Percentiles rank a stretch among this genome's conserved stretches.
Evolutionary conservation across 1,139 yeast species (phyloP).

Genomic region (Geotrichum restrictum): DNA sequence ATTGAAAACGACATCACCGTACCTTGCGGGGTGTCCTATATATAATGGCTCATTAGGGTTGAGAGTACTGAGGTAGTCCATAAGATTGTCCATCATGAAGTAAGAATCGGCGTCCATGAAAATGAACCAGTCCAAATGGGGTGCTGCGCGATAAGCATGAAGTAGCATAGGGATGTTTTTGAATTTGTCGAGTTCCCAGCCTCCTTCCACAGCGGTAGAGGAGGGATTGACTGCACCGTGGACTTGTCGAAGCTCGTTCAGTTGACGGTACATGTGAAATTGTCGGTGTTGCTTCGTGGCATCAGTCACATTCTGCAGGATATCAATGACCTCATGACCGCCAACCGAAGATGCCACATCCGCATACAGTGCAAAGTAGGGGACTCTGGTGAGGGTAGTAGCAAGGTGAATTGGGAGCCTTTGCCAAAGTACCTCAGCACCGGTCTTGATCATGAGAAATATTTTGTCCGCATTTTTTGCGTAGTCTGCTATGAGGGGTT

Average conservation of each 20-base stretch:
- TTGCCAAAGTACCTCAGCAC: slow-evolving; percentile 38
- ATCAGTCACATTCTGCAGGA: slow-evolving; percentile 32
- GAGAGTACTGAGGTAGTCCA: slow-evolving; percentile 29
- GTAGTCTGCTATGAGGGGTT: slow-evolving; percentile 29
- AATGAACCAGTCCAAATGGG: slow-evolving; percentile 38
- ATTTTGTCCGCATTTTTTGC: slow-evolving; percentile 29
- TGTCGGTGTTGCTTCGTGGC: slow-evolving; percentile 25
- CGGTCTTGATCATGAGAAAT: slow-evolving; percentile 40
- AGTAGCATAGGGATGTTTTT: slow-evolving; percentile 41
- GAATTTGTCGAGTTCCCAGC: slow-evolving; percentile 40
- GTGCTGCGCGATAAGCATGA: slow-evolving; percentile 37
- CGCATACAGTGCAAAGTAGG: slow-evolving; percentile 38
- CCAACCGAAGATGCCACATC: slow-evolving; percentile 36
- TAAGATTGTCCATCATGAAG: slow-evolving; percentile 33
- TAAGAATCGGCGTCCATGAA: slow-evolving; percentile 41
- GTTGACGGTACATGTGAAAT: slow-evolving; percentile 33
- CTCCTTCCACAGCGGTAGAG: slow-evolving; percentile 18
- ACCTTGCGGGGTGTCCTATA: slow-evolving; percentile 33
- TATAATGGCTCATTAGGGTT: slow-evolving; percentile 33
- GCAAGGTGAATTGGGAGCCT: slow-evolving; percentile 39
- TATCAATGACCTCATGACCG: slow-evolving; percentile 38
- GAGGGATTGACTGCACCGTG: slow-evolving; percentile 23
- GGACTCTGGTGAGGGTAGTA: slow-evolving; percentile 38
- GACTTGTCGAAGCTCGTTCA: slow-evolving; percentile 28
- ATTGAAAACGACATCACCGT: slow-evolving; percentile 32